phyloP scores from a whole-genome alignment of 495 filamentous ascomycete species.

The Podospora pseudocomata region DNA sequence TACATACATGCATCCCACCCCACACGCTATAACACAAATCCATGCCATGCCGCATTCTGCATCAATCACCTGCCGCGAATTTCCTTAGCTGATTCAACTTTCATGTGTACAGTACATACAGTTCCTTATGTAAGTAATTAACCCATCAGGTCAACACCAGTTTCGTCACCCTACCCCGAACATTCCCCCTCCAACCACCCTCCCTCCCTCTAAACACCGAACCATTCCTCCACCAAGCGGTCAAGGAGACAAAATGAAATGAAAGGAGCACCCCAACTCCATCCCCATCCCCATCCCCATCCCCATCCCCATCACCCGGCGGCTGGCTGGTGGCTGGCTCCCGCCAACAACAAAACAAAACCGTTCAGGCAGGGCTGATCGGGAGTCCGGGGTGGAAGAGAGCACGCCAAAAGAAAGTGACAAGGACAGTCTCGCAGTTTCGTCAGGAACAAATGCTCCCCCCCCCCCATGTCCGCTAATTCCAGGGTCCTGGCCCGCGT shows the following conservation, averaged over 20 bases:
- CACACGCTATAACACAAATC: not conserved
- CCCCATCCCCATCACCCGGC: not conserved
- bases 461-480: not conserved
- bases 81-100: not conserved
- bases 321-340: not conserved
- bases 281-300: not conserved
- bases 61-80: not conserved
- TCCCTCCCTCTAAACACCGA: not conserved
- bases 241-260: not conserved
- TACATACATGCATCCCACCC: slow-evolving; percentile 3
- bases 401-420: not conserved
- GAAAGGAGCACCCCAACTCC: not conserved
- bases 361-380: not conserved
- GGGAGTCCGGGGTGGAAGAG: not conserved
- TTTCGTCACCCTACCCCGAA: not conserved
- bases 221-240: not conserved
- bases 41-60: not conserved
- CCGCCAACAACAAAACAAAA: not conserved
- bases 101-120: not conserved
- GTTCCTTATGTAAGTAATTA: slow-evolving; percentile 10
- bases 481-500: not conserved
- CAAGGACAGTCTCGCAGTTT: no score
- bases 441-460: slow-evolving; percentile 8
- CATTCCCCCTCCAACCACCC: not conserved
- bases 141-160: slow-evolving; percentile 3